Conservation (phyloP, 2,329 filamentous ascomycete genomes). For the Niveomyces coronatus region DNA sequence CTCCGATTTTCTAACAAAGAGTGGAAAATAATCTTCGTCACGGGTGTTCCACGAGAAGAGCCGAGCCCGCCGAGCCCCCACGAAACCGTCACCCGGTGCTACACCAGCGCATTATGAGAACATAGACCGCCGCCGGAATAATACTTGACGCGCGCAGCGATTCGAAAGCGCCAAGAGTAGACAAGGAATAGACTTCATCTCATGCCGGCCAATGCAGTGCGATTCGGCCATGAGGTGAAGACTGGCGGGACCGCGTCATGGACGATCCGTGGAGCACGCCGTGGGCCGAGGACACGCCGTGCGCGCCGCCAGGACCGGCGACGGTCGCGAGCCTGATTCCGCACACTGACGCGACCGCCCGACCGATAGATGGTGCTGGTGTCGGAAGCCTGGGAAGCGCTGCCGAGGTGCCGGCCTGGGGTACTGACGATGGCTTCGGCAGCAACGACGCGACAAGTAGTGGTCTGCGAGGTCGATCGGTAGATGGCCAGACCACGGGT, state of each 20-base stretch:
- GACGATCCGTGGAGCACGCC: conserved; percentile 55
- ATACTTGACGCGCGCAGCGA: too few relatives aligned
- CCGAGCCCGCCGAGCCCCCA: too few relatives aligned
- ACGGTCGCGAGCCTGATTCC: conserved; percentile 9
- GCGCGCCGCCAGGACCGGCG: conserved; percentile 14
- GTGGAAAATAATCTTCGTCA: too few relatives aligned
- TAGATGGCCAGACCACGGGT: conserved; percentile 16
- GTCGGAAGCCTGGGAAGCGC: not conserved
- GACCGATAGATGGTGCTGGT: not conserved
- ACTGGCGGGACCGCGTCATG: conserved; percentile 28
- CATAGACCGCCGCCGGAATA: too few relatives aligned
- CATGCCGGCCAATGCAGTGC: not conserved
- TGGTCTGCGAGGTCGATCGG: not conserved
- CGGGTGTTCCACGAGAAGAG: too few relatives aligned
- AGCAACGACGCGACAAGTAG: not conserved
- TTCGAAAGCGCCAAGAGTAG: too few relatives aligned
- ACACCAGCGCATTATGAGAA: not conserved
- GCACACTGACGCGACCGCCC: not conserved
- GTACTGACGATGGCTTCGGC: not conserved
- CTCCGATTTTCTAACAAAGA: too few relatives aligned
- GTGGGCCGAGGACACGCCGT: conserved; percentile 35
- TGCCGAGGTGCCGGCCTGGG: not conserved
- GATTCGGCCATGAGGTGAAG: conserved; percentile 5
- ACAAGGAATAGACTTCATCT: too few relatives aligned
- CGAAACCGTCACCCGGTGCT: too few relatives aligned